Evolutionary conservation across 2,329 filamentous ascomycete genomes (phyloP).

Genomic region (Penicillium sp.): DNA sequence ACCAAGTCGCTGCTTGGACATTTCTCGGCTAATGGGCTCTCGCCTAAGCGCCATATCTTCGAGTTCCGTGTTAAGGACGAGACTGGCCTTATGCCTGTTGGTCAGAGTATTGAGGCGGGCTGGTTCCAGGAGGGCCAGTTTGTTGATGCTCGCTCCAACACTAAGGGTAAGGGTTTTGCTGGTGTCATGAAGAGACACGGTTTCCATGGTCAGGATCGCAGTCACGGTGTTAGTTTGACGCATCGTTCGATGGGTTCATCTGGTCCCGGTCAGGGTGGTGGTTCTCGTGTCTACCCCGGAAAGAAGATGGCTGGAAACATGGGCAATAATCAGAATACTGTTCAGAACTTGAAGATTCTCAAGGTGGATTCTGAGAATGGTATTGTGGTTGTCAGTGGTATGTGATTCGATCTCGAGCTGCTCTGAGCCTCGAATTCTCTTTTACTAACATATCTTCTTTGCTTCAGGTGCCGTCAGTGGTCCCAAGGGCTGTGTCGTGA

Average conservation of each 20-base stretch:
- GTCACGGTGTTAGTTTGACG: conserved; percentile 92
- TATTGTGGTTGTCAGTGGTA: conserved; percentile 82
- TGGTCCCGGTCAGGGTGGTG: conserved; percentile 85
- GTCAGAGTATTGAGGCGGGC: conserved; percentile 72
- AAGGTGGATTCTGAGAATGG: conserved; percentile 85
- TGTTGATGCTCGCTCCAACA: conserved; percentile 77
- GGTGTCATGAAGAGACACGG: conserved; percentile 98
- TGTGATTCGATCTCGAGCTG: conserved; percentile 5
- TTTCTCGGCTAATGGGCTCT: conserved; percentile 76
- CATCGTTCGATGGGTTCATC: conserved; percentile 89
- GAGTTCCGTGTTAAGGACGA: conserved; percentile 83
- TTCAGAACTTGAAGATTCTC: conserved; percentile 87
- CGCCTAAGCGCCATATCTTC: conserved; percentile 76
- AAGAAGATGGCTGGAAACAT: conserved; percentile 98
- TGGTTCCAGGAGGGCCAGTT: conserved; percentile 91
- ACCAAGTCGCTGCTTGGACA: conserved; percentile 83
- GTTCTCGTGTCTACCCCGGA: conserved; percentile 86
- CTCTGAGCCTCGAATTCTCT: background rate
- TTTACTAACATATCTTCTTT: conserved; percentile 11
- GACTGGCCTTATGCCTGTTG: conserved; percentile 71
- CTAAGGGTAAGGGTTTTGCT: conserved; percentile 86
- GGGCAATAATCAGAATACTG: conserved; percentile 83
- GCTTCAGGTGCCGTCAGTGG: conserved; percentile 68
- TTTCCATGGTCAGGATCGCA: conserved; percentile 82
- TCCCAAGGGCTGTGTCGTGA: conserved; percentile 80